Evolutionary conservation across 495 filamentous ascomycete species (phyloP).

Genomic region (Monascus purpureus): DNA sequence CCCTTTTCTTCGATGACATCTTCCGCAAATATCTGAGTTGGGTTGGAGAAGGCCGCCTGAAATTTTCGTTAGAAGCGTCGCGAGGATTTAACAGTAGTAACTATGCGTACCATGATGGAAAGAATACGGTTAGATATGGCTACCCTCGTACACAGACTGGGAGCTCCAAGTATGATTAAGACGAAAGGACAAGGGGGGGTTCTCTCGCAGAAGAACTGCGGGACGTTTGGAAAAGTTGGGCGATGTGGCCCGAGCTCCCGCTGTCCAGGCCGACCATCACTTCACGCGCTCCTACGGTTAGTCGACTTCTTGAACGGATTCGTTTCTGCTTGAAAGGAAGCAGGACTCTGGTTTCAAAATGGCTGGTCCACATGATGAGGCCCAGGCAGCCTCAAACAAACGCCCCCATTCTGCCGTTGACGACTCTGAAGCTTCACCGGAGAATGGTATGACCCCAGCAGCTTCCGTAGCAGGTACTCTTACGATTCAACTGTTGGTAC

Average conservation of each 20-base stretch:
- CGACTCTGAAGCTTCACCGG: slow-evolving; percentile 6
- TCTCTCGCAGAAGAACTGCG: no score
- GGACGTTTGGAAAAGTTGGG: slow-evolving; percentile 25
- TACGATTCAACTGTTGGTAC: background rate
- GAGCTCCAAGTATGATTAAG: no score
- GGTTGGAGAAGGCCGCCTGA: slow-evolving; percentile 51
- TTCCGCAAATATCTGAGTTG: slow-evolving; percentile 96
- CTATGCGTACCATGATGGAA: slow-evolving; percentile 21
- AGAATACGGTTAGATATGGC: slow-evolving; percentile 2
- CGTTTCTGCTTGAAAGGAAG: no score
- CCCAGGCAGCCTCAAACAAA: slow-evolving; percentile 13
- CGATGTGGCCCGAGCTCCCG: slow-evolving; percentile 11
- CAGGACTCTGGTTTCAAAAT: no score
- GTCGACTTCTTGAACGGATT: no score
- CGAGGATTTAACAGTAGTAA: background rate
- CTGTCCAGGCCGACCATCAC: background rate
- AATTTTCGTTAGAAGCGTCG: slow-evolving; percentile 4
- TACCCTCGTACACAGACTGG: slow-evolving; percentile 8
- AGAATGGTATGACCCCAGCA: slow-evolving; percentile 16
- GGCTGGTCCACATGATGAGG: slow-evolving; percentile 16
- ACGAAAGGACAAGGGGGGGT: no score
- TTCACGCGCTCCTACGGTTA: no score
- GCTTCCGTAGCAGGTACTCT: no score
- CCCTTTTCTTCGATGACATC: slow-evolving; percentile 97
- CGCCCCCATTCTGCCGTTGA: slow-evolving; percentile 27